Evolutionary conservation across 2,329 filamentous ascomycete species (phyloP).

Genomic region (Penicillium sp.): DNA sequence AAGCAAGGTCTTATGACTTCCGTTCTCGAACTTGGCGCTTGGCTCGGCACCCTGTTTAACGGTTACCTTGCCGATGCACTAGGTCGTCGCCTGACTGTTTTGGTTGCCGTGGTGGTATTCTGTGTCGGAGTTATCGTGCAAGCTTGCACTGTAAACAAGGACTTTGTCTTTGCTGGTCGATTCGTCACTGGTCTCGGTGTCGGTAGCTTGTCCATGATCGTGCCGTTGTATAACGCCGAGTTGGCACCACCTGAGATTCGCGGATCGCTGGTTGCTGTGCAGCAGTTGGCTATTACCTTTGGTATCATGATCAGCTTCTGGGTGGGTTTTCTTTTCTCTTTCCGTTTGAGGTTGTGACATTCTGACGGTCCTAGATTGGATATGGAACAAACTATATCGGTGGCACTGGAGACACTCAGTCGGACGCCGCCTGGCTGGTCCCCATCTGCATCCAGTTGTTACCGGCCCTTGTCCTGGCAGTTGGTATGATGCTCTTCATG

Average conservation of each 20-base stretch:
- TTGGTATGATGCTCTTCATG: conserved; percentile 69
- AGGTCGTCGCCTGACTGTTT: conserved; percentile 32
- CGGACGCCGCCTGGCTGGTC: conserved; percentile 47
- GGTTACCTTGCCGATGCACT: conserved; percentile 38
- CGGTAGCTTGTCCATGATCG: conserved; percentile 41
- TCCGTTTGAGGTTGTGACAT: no score
- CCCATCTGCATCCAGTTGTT: conserved; percentile 50
- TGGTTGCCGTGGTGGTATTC: conserved; percentile 35
- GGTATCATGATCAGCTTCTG: conserved; percentile 38
- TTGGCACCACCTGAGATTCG: conserved; percentile 33
- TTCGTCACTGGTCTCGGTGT: conserved; percentile 43
- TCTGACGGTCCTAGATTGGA: conserved; percentile 14
- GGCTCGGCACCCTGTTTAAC: conserved; percentile 36
- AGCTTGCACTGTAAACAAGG: conserved; percentile 29
- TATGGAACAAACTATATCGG: conserved; percentile 56
- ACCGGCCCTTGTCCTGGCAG: conserved; percentile 61
- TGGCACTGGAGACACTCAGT: conserved; percentile 45
- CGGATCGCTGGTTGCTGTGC: conserved; percentile 32
- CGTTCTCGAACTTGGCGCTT: conserved; percentile 42
- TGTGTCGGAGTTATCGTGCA: conserved; percentile 38
- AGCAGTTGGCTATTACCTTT: conserved; percentile 37
- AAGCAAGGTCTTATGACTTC: conserved; percentile 34
- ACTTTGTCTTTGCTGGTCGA: conserved; percentile 38
- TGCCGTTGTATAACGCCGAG: conserved; percentile 40
- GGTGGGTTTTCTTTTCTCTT: conserved; percentile 1